A percentile compares a stretch with the other conserved stretches of the same genome.
Evolutionary conservation across 75 land plant genomes (phyloP).

Genomic region (Ceratopteris richardii): DNA sequence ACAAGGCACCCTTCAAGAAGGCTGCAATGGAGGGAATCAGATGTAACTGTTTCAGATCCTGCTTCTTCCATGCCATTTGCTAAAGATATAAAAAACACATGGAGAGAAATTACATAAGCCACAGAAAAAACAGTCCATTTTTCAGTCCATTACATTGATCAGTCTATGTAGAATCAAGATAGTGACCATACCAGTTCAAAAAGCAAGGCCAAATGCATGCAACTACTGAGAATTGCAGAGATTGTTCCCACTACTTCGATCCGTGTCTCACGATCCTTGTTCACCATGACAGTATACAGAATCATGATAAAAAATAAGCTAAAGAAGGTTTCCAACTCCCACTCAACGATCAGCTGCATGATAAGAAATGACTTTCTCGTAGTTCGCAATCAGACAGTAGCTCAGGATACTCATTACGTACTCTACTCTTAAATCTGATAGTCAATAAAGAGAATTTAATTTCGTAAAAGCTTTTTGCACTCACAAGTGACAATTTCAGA

Average conservation of each 20-base stretch:
- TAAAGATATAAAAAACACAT: too few relatives aligned
- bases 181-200: slow-evolving; percentile 1
- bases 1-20: slow-evolving; percentile 1
- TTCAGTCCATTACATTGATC: too few relatives aligned
- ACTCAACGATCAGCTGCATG: background rate
- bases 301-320: background rate
- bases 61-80: background rate
- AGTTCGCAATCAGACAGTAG: too few relatives aligned
- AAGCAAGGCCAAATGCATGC: background rate
- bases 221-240: background rate
- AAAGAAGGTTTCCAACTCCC: background rate
- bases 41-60: background rate
- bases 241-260: background rate
- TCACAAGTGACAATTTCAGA: too few relatives aligned
- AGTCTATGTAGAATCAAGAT: too few relatives aligned
- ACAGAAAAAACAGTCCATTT: too few relatives aligned
- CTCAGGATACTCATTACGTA: too few relatives aligned
- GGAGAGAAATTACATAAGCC: too few relatives aligned
- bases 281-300: background rate
- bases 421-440: too few relatives aligned
- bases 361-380: too few relatives aligned
- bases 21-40: background rate
- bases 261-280: background rate
- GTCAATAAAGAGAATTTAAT: too few relatives aligned
- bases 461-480: too few relatives aligned